Evolutionary conservation across 768 basidiomycete species (phyloP), one percentile per base, ranked within the genome.

Genomic region (Suillus subaureus): DNA sequence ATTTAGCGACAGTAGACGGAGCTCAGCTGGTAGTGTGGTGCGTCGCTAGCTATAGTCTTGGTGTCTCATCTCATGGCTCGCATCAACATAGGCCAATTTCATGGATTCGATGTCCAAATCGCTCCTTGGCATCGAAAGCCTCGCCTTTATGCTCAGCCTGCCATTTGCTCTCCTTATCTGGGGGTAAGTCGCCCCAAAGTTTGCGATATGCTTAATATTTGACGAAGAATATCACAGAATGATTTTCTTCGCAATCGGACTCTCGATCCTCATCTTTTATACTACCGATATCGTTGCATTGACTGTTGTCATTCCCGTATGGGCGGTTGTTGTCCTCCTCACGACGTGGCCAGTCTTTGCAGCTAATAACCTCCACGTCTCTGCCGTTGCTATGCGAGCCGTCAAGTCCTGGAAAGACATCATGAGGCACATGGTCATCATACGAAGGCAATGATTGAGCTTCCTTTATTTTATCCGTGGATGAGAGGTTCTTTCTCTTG

Each of bases 161-260:
- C 78, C 78, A 12, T 75, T 75, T 60, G 78, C 73, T 23, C 67
- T 77, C 18, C 70, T 77, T 39, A 72, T 78, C 68, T 78, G 74
- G 71, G 70, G 70, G 77, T 78, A 55, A 61, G 77, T n/a, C 31
- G 3, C 33, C 12, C 57, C 5, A 4, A 40, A 23, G 9, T 16
- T 42, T 35, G 18, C 31, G 26, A 26, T 11, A n/a, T 21, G 16
- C 6, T 9, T 31, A 9, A 43, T 33, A 11, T 11, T 16, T 60
- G 26, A 60, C 39, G 18, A 40, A 5, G 37, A 21, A 40, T 33
- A 1, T 63, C 39, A 5, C 40, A 67, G 66, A 31, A 67, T 67
- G 66, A 49, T 67, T 57, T 65, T 65, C 42, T 67, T 67, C 35
- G 57, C 64, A 9, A 40, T 65, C 23, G 66, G n/a, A 26, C 64